These are phyloP conservation scores for Gossypium bickii DNA, from an alignment of 345 rosid species.

Conservation along the genomic window DNA sequence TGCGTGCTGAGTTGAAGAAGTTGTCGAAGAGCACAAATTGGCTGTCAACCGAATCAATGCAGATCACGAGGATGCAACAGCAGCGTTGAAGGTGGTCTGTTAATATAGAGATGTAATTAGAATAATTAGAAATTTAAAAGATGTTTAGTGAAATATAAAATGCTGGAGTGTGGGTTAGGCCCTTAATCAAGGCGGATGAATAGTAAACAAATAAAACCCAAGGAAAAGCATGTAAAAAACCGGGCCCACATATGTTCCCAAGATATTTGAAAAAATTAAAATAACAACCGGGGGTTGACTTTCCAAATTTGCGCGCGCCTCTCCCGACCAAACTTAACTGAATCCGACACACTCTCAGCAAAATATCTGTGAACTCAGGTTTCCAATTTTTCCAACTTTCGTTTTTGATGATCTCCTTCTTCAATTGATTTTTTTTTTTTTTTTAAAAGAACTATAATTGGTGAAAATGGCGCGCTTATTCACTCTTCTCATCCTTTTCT, in stretches of 20 bases:
- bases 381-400: background rate
- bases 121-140: too few relatives aligned
- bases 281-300: background rate
- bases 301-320: constrained; percentile 4
- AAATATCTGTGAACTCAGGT: constrained; percentile 19
- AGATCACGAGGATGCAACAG: too few relatives aligned
- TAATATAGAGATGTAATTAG: too few relatives aligned
- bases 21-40: too few relatives aligned
- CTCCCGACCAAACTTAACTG: background rate
- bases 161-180: too few relatives aligned
- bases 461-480: constrained; percentile 17
- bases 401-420: background rate
- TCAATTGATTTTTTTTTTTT: background rate
- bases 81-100: too few relatives aligned
- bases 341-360: constrained; percentile 30
- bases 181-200: too few relatives aligned
- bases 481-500: background rate
- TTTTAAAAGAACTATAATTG: background rate
- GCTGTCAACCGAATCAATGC: too few relatives aligned
- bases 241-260: background rate
- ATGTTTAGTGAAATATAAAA: too few relatives aligned
- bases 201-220: too few relatives aligned
- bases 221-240: background rate
- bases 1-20: too few relatives aligned
- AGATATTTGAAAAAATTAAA: background rate